These are phyloP conservation scores for Pistacia atlantica DNA, from an alignment of 345 rosid species.

Conservation along the genomic window DNA sequence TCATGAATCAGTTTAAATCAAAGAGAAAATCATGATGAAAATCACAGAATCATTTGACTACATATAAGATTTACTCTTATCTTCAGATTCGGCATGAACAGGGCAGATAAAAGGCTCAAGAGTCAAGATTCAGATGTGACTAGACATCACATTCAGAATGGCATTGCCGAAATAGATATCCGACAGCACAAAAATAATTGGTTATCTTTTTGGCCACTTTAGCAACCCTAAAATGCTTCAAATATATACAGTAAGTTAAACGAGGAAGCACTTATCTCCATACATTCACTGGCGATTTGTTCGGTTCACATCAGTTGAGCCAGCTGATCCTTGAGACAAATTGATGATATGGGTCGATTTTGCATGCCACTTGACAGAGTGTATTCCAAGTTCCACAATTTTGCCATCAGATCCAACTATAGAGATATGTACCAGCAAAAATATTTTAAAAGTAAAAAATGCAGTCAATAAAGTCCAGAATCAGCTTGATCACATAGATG, in stretches of 20 bases:
- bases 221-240: not conserved
- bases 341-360: not conserved
- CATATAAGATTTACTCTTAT: not conserved
- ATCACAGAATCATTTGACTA: not conserved
- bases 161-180: not conserved
- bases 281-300: not conserved
- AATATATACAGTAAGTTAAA: not conserved
- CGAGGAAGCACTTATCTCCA: not conserved
- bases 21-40: not conserved
- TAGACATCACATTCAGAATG: not conserved
- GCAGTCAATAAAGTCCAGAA: not conserved
- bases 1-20: not conserved
- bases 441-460: not conserved
- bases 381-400: conserved; percentile 7
- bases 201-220: not conserved
- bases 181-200: not conserved
- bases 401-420: not conserved
- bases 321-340: not conserved
- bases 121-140: not conserved
- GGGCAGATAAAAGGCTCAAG: not conserved
- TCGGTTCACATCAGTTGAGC: not conserved
- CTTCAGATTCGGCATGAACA: not conserved
- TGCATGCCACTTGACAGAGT: not conserved
- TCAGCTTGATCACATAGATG: not conserved
- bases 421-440: not conserved